These are phyloP conservation scores for Circinella umbellata DNA, from an alignment of 371 early-diverging fungal species.

Conservation along the genomic window DNA sequence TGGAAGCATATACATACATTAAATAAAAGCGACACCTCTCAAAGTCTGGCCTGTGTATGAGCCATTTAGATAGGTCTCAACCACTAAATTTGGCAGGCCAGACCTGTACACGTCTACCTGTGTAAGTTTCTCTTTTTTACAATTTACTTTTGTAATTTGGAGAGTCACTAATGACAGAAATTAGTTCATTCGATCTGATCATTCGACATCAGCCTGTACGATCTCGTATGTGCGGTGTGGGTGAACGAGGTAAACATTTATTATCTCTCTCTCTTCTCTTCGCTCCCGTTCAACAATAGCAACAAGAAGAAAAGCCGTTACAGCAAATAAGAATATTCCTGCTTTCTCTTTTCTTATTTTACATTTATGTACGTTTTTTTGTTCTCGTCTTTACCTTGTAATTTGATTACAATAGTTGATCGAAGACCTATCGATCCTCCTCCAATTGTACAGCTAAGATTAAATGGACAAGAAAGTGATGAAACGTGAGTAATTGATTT, in stretches of 20 bases:
- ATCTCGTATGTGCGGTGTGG: slow-evolving; percentile 55
- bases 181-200: slow-evolving; percentile 37
- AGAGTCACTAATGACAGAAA: slow-evolving; percentile 5
- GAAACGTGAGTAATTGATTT: neutral
- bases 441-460: slow-evolving; percentile 42
- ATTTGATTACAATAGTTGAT: slow-evolving; percentile 31
- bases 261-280: too few species aligned
- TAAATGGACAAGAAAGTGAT: slow-evolving; percentile 13
- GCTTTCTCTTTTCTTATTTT: too few species aligned
- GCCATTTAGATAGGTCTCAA: slow-evolving; percentile 5
- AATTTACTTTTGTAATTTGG: neutral
- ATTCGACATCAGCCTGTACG: slow-evolving; percentile 57
- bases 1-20: too few species aligned
- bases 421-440: slow-evolving; percentile 56
- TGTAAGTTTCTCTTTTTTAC: neutral
- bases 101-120: slow-evolving; percentile 1
- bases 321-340: too few species aligned
- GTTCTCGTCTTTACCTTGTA: neutral
- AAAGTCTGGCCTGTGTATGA: slow-evolving; percentile 6
- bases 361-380: neutral
- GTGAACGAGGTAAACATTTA: slow-evolving; percentile 46
- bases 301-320: too few species aligned
- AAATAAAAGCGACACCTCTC: neutral
- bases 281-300: too few species aligned
- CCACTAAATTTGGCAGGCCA: slow-evolving; percentile 4